Evolutionary conservation across 805 yeast genomes (phyloP).

Genomic region (Candida hungchunana): DNA sequence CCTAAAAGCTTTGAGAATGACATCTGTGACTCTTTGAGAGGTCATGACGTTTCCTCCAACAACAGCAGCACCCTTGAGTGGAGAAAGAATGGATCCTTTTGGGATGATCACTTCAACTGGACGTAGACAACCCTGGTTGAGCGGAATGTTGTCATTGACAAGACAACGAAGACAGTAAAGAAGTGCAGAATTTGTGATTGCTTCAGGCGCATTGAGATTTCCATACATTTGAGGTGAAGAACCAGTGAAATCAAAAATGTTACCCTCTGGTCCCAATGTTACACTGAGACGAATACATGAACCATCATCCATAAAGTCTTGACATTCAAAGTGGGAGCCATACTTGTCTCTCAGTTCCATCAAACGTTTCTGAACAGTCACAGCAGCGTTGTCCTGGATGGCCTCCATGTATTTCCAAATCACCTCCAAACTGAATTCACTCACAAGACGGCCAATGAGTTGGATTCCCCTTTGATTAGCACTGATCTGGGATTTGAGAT

Average conservation of each 20-base stretch:
- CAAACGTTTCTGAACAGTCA: conserved; percentile 57
- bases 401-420: conserved; percentile 76
- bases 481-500: conserved; percentile 80
- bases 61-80: conserved; percentile 83
- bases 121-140: conserved; percentile 51
- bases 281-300: conserved; percentile 58
- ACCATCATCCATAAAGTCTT: conserved; percentile 80
- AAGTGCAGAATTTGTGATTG: conserved; percentile 85
- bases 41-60: conserved; percentile 96
- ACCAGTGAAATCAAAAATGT: conserved; percentile 79
- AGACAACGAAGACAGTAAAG: conserved; percentile 82
- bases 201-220: conserved; percentile 88
- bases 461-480: conserved; percentile 85
- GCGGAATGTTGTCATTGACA: conserved; percentile 49
- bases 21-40: conserved; percentile 90
- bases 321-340: conserved; percentile 40
- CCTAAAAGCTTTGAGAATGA: conserved; percentile 76
- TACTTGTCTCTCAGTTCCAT: conserved; percentile 41
- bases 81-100: conserved; percentile 59
- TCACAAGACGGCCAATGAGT: conserved; percentile 53
- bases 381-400: conserved; percentile 74
- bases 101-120: conserved; percentile 58
- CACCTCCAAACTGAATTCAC: conserved; percentile 55
- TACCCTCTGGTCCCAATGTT: conserved; percentile 42
- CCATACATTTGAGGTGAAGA: conserved; percentile 87